phyloP scores from a whole-genome alignment of 257 asterid species.

The Coffea eugenioides region DNA sequence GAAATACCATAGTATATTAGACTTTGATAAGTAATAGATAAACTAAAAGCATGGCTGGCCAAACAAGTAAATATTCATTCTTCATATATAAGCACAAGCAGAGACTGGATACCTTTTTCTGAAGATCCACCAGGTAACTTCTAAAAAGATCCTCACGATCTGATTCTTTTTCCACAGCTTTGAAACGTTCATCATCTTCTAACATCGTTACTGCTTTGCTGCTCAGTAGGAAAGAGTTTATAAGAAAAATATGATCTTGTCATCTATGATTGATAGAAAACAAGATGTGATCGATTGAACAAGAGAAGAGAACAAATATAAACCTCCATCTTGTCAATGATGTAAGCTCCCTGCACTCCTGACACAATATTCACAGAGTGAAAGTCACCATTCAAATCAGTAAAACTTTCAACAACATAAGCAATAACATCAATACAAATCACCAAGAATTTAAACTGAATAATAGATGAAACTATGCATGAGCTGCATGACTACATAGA shows the following conservation, averaged over 20 bases:
- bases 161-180: conserved; percentile 87
- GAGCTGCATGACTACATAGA: neutral
- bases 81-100: conserved; percentile 1
- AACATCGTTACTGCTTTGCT: conserved; percentile 91
- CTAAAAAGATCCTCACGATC: conserved; percentile 97
- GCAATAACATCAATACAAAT: conserved; percentile 4
- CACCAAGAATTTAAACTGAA: too few relatives aligned
- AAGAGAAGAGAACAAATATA: conserved; percentile 1
- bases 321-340: conserved; percentile 97
- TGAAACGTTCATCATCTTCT: conserved; percentile 92
- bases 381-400: conserved; percentile 8
- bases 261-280: neutral
- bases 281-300: neutral
- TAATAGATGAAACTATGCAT: neutral
- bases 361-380: conserved; percentile 22
- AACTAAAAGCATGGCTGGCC: neutral
- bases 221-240: conserved; percentile 28
- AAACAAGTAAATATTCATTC: neutral
- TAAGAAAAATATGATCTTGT: neutral
- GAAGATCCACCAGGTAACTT: conserved; percentile 87
- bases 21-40: neutral
- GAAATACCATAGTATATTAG: neutral
- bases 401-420: neutral
- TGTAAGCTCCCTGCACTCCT: conserved; percentile 93
- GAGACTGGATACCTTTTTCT: conserved; percentile 60